Conservation (phyloP, 768 basidiomycete species). For the Melanogaster broomeanus region DNA sequence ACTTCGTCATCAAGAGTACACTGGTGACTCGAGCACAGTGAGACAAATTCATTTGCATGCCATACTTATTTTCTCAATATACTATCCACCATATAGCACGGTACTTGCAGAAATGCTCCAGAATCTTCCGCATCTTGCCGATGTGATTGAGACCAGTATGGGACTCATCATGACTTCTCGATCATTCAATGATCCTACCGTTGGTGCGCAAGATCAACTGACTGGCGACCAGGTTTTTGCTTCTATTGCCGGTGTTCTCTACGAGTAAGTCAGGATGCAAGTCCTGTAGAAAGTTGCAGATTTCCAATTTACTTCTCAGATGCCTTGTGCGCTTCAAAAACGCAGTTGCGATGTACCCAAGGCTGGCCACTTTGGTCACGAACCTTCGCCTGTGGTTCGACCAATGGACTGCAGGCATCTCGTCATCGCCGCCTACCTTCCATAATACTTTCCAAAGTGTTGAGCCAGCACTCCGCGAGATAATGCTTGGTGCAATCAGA, state of each 20-base stretch:
- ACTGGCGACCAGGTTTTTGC: conserved; percentile 46
- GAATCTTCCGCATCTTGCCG: conserved; percentile 44
- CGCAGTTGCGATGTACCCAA: conserved; percentile 46
- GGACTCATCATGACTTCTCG: conserved; percentile 24
- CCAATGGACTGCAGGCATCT: conserved; percentile 47
- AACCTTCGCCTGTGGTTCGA: conserved; percentile 47
- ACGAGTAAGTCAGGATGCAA: conserved; percentile 43
- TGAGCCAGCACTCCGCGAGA: conserved; percentile 33
- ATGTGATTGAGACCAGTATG: conserved; percentile 44
- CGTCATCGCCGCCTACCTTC: conserved; percentile 41
- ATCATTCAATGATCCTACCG: conserved; percentile 35
- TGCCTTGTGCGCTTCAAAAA: conserved; percentile 62
- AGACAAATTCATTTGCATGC: conserved; percentile 4
- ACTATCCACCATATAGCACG: conserved; percentile 31
- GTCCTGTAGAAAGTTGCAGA: conserved; percentile 18
- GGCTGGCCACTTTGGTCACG: conserved; percentile 41
- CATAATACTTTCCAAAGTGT: conserved; percentile 42
- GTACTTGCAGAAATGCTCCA: conserved; percentile 48
- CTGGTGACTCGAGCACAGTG: conserved; percentile 53
- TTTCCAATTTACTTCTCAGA: conserved; percentile 31
- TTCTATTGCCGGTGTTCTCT: conserved; percentile 47
- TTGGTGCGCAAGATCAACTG: conserved; percentile 11
- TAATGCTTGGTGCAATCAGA: conserved; percentile 34
- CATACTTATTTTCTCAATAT: conserved; percentile 5
- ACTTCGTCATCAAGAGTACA: conserved; percentile 59